These are phyloP conservation scores for Lactifluus volemus DNA, from an alignment of 768 basidiomycete species.

Conservation along the genomic window DNA sequence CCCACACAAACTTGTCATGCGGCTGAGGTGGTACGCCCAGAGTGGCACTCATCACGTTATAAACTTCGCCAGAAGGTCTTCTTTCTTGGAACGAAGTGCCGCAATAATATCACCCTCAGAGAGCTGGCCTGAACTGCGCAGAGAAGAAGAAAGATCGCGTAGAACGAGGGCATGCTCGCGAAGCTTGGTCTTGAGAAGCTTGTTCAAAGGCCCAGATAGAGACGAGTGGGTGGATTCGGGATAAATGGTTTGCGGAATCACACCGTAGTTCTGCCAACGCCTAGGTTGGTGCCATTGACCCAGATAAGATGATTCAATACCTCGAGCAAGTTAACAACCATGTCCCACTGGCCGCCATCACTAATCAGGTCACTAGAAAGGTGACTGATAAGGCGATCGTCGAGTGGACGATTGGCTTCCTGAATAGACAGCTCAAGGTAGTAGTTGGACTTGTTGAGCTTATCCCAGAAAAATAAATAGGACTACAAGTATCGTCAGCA, in stretches of 20 bases:
- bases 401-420: conserved; percentile 67
- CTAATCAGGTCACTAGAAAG: conserved; percentile 71
- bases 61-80: conserved; percentile 78
- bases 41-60: conserved; percentile 73
- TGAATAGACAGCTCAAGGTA: conserved; percentile 85
- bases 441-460: conserved; percentile 89
- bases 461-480: conserved; percentile 95
- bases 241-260: conserved; percentile 75
- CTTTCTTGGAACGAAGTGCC: conserved; percentile 73
- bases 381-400: conserved; percentile 74
- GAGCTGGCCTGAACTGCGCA: conserved; percentile 38
- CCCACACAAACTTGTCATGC: conserved; percentile 69
- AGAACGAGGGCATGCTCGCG: conserved; percentile 85
- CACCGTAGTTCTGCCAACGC: conserved; percentile 56
- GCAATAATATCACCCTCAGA: conserved; percentile 39
- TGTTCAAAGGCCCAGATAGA: conserved; percentile 61
- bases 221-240: conserved; percentile 84
- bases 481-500: conserved; percentile 34
- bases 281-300: neutral
- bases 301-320: conserved; percentile 25
- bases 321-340: conserved; percentile 64
- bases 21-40: conserved; percentile 81
- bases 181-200: conserved; percentile 80
- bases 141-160: conserved; percentile 48
- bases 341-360: conserved; percentile 96